These are phyloP conservation scores for Eucalyptus curtisii DNA, from an alignment of 345 rosid species.

Conservation along the genomic window DNA sequence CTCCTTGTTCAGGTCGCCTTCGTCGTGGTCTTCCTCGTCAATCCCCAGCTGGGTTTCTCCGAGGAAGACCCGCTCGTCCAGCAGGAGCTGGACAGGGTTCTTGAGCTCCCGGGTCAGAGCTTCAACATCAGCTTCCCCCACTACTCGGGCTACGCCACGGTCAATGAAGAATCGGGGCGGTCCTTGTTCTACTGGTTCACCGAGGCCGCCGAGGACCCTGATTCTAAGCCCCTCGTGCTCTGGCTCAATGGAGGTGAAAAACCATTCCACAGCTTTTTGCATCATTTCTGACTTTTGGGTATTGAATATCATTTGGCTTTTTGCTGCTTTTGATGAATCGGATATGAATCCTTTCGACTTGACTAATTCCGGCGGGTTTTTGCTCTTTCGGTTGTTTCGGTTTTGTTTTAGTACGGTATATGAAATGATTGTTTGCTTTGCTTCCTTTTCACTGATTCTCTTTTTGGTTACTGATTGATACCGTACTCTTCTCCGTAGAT, in stretches of 20 bases:
- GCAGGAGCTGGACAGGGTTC: slow-evolving; percentile 56
- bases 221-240: slow-evolving; percentile 78
- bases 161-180: slow-evolving; percentile 52
- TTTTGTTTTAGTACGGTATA: neutral
- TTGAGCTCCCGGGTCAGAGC: slow-evolving; percentile 52
- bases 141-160: slow-evolving; percentile 62
- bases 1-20: neutral
- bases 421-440: neutral
- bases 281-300: neutral
- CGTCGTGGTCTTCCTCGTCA: neutral
- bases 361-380: neutral
- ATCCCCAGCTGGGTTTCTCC: slow-evolving; percentile 12
- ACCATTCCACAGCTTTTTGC: neutral
- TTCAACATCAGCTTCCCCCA: slow-evolving; percentile 61
- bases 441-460: neutral
- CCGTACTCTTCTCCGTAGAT: neutral
- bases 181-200: slow-evolving; percentile 83
- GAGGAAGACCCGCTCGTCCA: slow-evolving; percentile 15
- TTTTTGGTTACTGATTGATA: neutral
- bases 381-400: neutral
- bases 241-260: slow-evolving; percentile 80
- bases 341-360: neutral
- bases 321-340: neutral
- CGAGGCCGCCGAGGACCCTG: slow-evolving; percentile 67
- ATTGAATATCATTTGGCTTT: neutral